Evolutionary conservation across 768 basidiomycete genomes (phyloP).

Genomic region (Trametes coccinea): DNA sequence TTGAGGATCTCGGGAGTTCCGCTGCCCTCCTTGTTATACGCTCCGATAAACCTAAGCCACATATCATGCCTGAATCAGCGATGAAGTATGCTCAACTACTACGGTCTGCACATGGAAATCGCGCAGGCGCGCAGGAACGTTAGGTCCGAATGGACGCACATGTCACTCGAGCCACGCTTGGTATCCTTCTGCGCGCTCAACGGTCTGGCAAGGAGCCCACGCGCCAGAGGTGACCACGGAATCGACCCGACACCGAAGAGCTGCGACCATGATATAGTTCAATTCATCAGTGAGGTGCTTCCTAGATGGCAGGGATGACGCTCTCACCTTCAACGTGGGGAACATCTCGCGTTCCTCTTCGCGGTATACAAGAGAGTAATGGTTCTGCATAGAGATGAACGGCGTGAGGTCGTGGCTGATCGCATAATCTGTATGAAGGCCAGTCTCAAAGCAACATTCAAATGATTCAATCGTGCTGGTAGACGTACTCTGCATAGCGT

Average conservation of each 20-base stretch:
- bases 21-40: slow-evolving; percentile 18
- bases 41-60: slow-evolving; percentile 10
- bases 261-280: background rate
- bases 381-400: slow-evolving; percentile 69
- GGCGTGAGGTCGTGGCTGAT: slow-evolving; percentile 42
- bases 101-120: background rate
- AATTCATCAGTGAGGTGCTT: background rate
- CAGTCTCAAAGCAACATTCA: background rate
- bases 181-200: slow-evolving; percentile 23
- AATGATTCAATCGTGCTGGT: background rate
- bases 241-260: slow-evolving; percentile 35
- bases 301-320: slow-evolving; percentile 2
- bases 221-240: slow-evolving; percentile 41
- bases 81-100: background rate
- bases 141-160: slow-evolving; percentile 15
- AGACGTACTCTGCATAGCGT: slow-evolving; percentile 33
- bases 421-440: slow-evolving; percentile 37
- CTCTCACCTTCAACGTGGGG: slow-evolving; percentile 41
- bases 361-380: slow-evolving; percentile 55
- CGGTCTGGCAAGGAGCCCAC: slow-evolving; percentile 36
- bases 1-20: slow-evolving; percentile 23
- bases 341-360: slow-evolving; percentile 65
- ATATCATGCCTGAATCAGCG: background rate
- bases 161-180: slow-evolving; percentile 27
- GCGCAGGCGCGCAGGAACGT: background rate